Base-by-base conservation (phyloP, 106 monocot species). In the Dioscorea dumetorum region DNA sequence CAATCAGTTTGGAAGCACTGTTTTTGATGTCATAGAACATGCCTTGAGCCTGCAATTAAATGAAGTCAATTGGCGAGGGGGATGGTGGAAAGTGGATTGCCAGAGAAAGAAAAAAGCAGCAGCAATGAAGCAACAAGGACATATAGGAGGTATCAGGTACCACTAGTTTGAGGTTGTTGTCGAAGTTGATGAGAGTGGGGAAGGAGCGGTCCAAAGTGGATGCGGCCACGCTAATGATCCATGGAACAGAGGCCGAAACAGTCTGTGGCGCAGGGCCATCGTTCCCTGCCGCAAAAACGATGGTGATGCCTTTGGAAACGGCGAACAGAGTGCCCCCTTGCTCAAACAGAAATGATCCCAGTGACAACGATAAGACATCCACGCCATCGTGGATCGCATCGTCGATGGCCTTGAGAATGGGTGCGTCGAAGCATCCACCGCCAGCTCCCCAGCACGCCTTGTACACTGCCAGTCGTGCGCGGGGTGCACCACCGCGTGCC, bases 201-300 rank as follows among this genome's bases (percentile, higher is more conserved):
- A 84, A 84, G 0, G 74, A 75, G 24, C 83, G 75, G 57, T 84
- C 83, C 0, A 79, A 59, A 6, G 75, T 69, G 73, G 60, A 76
- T 7, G 76, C 79, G 2, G 69, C 84, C 0, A 84, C 84, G 0
- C 80, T 75, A 11, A 76, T 70, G 15, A 73, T 72, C 84, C 80
- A 84, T 0, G 84, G 84, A 0, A 52, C 11, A 0, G 34, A 14
- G 61, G 80, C 73, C 18, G 4, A 0, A 0, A 84, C 50, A 0
- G 60, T 64, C 23, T 80, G 64, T 1, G 64, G 65, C 0, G 35
- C 54, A 3, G 84, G 76, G 0, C 84, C 84, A 21, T 66, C 49
- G 17, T 80, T 80, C 21, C 73, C 73, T 4, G 57, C 80, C 0
- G 80, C 11, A 20, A 49, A 81, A 10, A 77, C 67, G 2, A 85